A percentile compares a stretch with the other conserved stretches of the same genome.
These are phyloP conservation scores for Boletus edulis DNA, from an alignment of 768 basidiomycete species.

Conservation along the genomic window DNA sequence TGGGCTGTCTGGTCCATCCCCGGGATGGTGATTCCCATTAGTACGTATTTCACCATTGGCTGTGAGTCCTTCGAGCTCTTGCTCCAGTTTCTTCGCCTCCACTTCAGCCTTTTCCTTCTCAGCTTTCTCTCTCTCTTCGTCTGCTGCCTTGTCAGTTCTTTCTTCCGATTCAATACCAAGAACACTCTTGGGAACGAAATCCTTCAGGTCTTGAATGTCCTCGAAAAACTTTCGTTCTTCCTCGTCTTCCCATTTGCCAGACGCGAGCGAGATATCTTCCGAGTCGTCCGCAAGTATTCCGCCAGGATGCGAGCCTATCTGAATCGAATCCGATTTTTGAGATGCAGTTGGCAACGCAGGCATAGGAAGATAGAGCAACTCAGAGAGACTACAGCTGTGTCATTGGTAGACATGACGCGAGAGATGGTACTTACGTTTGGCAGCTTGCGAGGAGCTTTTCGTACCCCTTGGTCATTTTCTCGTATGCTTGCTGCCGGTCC, in stretches of 20 bases:
- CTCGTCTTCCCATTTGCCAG: constrained; percentile 97
- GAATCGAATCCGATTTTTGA: constrained; percentile 78
- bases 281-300: constrained; percentile 49
- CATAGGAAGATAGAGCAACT: constrained; percentile 79
- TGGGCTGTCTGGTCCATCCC: constrained; percentile 13
- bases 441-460: constrained; percentile 89
- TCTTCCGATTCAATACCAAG: constrained; percentile 61
- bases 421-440: constrained; percentile 62
- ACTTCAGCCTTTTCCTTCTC: constrained; percentile 58
- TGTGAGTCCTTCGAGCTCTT: constrained; percentile 67
- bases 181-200: constrained; percentile 86
- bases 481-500: constrained; percentile 97
- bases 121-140: constrained; percentile 45
- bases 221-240: constrained; percentile 94
- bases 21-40: constrained; percentile 20
- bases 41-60: constrained; percentile 30
- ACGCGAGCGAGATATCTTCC: constrained; percentile 48
- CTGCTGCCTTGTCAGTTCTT: constrained; percentile 39
- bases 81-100: constrained; percentile 72
- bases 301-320: constrained; percentile 55
- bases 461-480: constrained; percentile 96
- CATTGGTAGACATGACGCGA: constrained; percentile 7
- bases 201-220: constrained; percentile 86
- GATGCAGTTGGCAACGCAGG: constrained; percentile 82
- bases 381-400: constrained; percentile 64